phyloP scores from a whole-genome alignment of 345 rosid genomes.

The Zanthoxylum bungeanum region DNA sequence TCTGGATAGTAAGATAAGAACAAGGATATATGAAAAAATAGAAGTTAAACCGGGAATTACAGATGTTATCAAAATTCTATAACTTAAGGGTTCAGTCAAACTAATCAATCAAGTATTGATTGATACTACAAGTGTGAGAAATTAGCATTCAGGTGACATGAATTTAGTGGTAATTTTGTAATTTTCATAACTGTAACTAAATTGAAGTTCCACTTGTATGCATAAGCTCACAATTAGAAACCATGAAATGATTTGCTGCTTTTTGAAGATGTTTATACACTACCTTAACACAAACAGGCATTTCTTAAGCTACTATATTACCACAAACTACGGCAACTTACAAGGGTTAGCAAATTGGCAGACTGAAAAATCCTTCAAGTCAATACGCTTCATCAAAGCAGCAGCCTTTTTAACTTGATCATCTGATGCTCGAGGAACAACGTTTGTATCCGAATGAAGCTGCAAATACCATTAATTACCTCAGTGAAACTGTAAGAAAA shows the following conservation, averaged over 20 bases:
- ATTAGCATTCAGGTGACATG: not conserved
- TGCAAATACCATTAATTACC: slow-evolving; percentile 34
- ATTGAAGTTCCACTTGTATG: not conserved
- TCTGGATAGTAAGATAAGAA: not conserved
- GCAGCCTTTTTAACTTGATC: slow-evolving; percentile 75
- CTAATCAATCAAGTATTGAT: not conserved
- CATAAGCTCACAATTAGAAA: not conserved
- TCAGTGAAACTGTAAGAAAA: slow-evolving; percentile 19
- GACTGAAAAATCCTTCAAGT: slow-evolving; percentile 72
- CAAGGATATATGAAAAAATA: not conserved
- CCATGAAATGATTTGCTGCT: not conserved
- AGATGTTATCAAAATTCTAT: not conserved
- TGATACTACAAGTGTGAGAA: not conserved
- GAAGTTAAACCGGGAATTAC: not conserved
- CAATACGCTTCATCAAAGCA: slow-evolving; percentile 69
- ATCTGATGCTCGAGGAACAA: slow-evolving; percentile 59
- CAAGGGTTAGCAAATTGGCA: slow-evolving; percentile 85
- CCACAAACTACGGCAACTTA: slow-evolving; percentile 28
- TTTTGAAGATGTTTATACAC: not conserved
- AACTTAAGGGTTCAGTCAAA: not conserved
- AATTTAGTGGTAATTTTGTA: not conserved
- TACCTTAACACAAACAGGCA: not conserved
- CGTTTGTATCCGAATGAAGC: slow-evolving; percentile 44
- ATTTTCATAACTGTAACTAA: not conserved
- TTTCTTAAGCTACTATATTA: not conserved